Conservation (phyloP, 2,329 filamentous ascomycete genomes). For the Arthrobotrys sinensis region DNA sequence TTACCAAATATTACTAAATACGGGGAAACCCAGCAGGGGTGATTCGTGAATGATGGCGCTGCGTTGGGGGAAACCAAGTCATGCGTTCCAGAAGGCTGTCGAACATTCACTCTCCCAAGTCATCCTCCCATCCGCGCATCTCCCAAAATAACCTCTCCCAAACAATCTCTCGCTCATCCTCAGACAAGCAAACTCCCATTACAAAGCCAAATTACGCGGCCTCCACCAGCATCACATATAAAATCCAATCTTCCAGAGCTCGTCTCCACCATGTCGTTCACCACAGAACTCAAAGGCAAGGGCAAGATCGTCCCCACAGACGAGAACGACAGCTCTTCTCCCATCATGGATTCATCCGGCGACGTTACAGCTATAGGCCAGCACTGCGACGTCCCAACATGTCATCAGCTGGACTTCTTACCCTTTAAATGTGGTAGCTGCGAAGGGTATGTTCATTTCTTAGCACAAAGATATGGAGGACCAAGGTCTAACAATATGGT, state of each 20-base stretch:
- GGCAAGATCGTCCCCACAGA: constrained; percentile 59
- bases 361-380: constrained; percentile 89
- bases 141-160: neutral
- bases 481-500: too few species aligned
- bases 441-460: constrained; percentile 69
- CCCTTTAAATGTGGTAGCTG: constrained; percentile 96
- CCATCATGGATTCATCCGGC: constrained; percentile 66
- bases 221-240: too few species aligned
- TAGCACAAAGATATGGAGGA: neutral
- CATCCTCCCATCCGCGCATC: neutral
- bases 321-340: constrained; percentile 59
- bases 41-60: too few species aligned
- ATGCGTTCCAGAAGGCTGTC: constrained; percentile 58
- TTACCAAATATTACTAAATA: neutral
- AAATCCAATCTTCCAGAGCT: neutral
- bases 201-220: constrained; percentile 60
- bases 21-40: neutral
- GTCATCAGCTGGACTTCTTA: constrained; percentile 94
- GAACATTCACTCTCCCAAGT: constrained; percentile 36
- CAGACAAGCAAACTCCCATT: constrained; percentile 3
- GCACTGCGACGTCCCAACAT: constrained; percentile 92
- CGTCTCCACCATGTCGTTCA: constrained; percentile 43
- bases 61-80: too few species aligned
- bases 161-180: neutral
- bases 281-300: constrained; percentile 57